These are phyloP conservation scores for Saturnispora dispora DNA, from an alignment of 805 yeast species.

Conservation along the genomic window DNA sequence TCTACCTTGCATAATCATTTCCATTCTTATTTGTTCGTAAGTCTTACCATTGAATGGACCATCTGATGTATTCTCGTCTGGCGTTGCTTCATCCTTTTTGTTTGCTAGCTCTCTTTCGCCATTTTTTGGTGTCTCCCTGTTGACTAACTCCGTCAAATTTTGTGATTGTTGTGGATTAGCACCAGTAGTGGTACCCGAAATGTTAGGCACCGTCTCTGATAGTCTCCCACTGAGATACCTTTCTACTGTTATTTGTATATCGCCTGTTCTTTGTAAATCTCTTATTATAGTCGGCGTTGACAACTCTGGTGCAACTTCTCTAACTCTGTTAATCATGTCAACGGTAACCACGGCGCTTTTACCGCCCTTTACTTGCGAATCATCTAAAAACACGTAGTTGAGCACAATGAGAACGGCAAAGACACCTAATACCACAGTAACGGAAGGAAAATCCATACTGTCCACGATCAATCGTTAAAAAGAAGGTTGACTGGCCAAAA, in stretches of 20 bases:
- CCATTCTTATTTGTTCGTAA: constrained; percentile 41
- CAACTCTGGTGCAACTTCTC: constrained; percentile 68
- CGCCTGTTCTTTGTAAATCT: constrained; percentile 69
- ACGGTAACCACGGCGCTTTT: constrained; percentile 31
- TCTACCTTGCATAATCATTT: constrained; percentile 56
- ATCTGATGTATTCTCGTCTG: constrained; percentile 4
- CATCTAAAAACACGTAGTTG: constrained; percentile 52
- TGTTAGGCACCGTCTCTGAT: constrained; percentile 42
- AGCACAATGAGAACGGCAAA: constrained; percentile 48
- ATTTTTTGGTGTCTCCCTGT: neutral
- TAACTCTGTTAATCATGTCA: constrained; percentile 80
- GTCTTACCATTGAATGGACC: constrained; percentile 33
- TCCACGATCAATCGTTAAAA: neutral
- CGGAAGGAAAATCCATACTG: constrained; percentile 32
- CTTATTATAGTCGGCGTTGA: constrained; percentile 60
- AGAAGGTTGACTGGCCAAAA: neutral
- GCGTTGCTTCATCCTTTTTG: neutral
- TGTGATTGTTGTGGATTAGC: neutral
- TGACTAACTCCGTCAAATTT: neutral
- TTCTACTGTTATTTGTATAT: constrained; percentile 74
- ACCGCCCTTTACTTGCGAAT: neutral
- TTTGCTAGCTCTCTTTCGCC: neutral
- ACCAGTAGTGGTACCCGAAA: constrained; percentile 18
- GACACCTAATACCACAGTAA: constrained; percentile 36
- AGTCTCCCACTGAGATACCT: constrained; percentile 44